phyloP scores from a whole-genome alignment of 2,329 filamentous ascomycete species.

The Gaeumannomyces sp. region DNA sequence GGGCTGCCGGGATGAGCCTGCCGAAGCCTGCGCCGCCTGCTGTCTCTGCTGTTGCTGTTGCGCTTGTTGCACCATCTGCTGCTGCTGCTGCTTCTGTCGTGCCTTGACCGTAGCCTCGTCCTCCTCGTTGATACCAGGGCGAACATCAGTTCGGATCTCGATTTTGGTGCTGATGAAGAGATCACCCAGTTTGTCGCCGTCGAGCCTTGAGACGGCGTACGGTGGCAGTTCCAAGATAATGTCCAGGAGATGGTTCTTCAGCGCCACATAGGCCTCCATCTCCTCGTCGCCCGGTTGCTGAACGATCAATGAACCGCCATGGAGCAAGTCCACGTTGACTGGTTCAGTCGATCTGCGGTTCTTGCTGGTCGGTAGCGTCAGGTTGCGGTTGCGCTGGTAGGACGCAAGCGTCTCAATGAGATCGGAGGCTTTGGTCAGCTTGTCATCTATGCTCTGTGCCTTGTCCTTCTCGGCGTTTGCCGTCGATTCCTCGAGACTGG shows the following conservation, averaged over 20 bases:
- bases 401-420: conserved; percentile 71
- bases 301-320: conserved; percentile 53
- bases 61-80: conserved; percentile 18
- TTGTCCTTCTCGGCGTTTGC: conserved; percentile 32
- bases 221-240: conserved; percentile 73
- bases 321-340: conserved; percentile 60
- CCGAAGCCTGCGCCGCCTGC: conserved; percentile 24
- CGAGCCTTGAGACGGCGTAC: conserved; percentile 77
- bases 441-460: conserved; percentile 57
- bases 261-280: conserved; percentile 58
- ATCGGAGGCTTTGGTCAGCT: conserved; percentile 68
- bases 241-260: conserved; percentile 68
- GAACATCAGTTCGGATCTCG: conserved; percentile 64
- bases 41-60: conserved; percentile 16
- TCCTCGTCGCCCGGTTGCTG: conserved; percentile 59
- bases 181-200: conserved; percentile 78
- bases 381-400: conserved; percentile 72
- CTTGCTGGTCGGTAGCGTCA: conserved; percentile 59
- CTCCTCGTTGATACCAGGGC: conserved; percentile 76
- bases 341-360: conserved; percentile 55
- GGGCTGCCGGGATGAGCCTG: conserved; percentile 21
- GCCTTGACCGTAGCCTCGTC: conserved; percentile 58
- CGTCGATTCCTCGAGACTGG: conserved; percentile 47
- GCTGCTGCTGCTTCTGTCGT: conserved; percentile 16
- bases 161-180: conserved; percentile 77